Evolutionary conservation across 345 rosid species (phyloP), one percentile per base, ranked within the genome.

Genomic region (Rhodomyrtus tomentosa): DNA sequence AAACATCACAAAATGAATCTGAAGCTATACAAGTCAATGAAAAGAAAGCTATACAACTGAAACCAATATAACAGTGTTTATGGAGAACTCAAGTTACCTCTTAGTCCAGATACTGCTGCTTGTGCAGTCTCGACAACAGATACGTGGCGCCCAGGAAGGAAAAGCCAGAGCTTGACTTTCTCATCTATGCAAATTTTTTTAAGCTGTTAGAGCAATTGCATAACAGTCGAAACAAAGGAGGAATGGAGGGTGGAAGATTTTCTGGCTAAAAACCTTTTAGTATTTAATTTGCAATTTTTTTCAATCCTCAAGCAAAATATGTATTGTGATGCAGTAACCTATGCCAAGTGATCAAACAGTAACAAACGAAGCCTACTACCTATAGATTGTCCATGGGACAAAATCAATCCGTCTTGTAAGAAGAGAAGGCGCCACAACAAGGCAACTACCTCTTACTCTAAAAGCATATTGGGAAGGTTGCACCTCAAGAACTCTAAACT

Each of bases 111-210:
- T 40, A 96, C 91, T 27, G 95, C 95, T 85, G 96, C 89, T 88
- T 93, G 98, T 85, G 98, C 99, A 58, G 91, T 89, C 82, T 95
- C 99, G 84, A 84, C 81, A 83, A 96, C 88, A 86, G 98, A 91
- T 55, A 89, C 88, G 88, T 93, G 92, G 80, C 91, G 93, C 49
- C 99, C 99, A 38, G 96, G 99, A 89, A 94, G 89, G 88, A 97
- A 97, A 89, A 97, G 98, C 99, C 99, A 97, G 85, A 97, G 99
- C 93, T 98, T 97, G 86, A 97, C 93, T 92, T 97, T 97, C 88
- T 97, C 99, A 90, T 97, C 99, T 97, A 88, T 51, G 55, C 55
- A 68, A 24, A 42, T 24, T 81, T 25, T 59, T 62, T 29, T 8
- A 68, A 68, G 76, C 76, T 62, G 76, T 68, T 68, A 68, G 76